These are phyloP conservation scores for Fusarium falciforme DNA, from an alignment of 2,329 filamentous ascomycete genomes.

Conservation along the genomic window DNA sequence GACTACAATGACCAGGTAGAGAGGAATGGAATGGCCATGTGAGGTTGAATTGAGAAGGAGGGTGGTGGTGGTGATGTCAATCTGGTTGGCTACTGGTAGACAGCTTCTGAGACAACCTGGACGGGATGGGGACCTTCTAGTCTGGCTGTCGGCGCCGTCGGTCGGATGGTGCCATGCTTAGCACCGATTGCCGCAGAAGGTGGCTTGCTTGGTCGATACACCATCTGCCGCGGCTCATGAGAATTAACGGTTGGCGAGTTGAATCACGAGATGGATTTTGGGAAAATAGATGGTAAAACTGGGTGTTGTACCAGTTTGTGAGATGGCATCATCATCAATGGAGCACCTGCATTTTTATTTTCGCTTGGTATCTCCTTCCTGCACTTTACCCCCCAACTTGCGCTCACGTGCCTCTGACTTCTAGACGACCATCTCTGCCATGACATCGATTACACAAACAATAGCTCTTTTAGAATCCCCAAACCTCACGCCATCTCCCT, in stretches of 20 bases:
- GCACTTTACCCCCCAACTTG: not conserved
- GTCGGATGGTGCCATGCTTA: constrained; percentile 20
- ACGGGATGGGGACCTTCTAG: not conserved
- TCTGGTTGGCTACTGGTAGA: constrained; percentile 16
- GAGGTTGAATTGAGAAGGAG: constrained; percentile 13
- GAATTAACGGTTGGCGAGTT: not conserved
- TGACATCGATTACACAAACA: not conserved
- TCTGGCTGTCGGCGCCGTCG: constrained; percentile 15
- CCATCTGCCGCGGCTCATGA: not conserved
- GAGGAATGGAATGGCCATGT: not conserved
- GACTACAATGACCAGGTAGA: not conserved
- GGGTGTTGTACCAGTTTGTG: not conserved
- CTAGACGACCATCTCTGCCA: not conserved
- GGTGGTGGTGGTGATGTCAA: constrained; percentile 2
- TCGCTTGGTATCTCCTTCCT: not conserved
- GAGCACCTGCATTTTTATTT: not conserved
- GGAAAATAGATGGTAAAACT: not conserved
- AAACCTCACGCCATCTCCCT: constrained; percentile 73
- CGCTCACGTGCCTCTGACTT: not conserved
- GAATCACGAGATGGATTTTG: not conserved
- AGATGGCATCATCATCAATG: not conserved
- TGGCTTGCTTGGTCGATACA: not conserved
- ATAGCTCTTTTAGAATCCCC: constrained; percentile 56
- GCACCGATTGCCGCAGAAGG: constrained; percentile 27
- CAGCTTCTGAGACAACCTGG: not conserved